Conservation (phyloP, 2,329 filamentous ascomycete genomes). For the Penicillium hordei region DNA sequence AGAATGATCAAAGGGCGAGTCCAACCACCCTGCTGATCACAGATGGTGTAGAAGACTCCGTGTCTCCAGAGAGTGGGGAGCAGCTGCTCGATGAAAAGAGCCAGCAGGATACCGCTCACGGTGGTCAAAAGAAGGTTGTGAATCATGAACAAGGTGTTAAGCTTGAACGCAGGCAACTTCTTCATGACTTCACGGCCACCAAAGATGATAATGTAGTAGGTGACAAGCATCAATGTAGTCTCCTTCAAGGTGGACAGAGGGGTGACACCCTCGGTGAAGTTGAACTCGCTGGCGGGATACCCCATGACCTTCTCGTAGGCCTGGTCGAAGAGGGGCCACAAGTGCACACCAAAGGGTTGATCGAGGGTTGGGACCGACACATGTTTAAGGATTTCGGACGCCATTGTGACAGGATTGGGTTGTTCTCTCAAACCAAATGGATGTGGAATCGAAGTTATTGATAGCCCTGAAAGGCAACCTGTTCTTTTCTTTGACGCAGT, state of each 20-base stretch:
- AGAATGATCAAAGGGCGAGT: conserved; percentile 88
- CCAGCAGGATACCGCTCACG: conserved; percentile 77
- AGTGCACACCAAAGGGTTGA: conserved; percentile 81
- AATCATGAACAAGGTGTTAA: conserved; percentile 86
- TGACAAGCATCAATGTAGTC: conserved; percentile 74
- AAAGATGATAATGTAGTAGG: conserved; percentile 93
- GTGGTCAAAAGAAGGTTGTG: conserved; percentile 94
- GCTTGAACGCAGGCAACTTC: conserved; percentile 77
- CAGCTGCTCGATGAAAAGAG: conserved; percentile 87
- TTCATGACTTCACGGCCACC: conserved; percentile 92
- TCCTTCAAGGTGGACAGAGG: conserved; percentile 87
- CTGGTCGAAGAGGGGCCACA: conserved; percentile 95
- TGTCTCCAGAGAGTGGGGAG: conserved; percentile 76
- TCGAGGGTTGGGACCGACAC: conserved; percentile 76
- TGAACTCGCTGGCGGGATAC: conserved; percentile 82
- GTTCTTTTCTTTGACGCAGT: conserved; percentile 3
- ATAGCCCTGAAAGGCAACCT: conserved; percentile 3
- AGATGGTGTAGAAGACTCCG: conserved; percentile 89
- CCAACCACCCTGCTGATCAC: conserved; percentile 75
- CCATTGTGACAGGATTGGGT: conserved; percentile 42
- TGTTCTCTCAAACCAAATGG: conserved; percentile 9
- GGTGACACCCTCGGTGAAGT: conserved; percentile 76
- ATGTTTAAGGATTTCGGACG: conserved; percentile 49
- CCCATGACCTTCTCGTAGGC: conserved; percentile 73
- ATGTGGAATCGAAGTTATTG: not conserved